phyloP scores from a whole-genome alignment of 495 filamentous ascomycete species.

The Daldinia childiae region DNA sequence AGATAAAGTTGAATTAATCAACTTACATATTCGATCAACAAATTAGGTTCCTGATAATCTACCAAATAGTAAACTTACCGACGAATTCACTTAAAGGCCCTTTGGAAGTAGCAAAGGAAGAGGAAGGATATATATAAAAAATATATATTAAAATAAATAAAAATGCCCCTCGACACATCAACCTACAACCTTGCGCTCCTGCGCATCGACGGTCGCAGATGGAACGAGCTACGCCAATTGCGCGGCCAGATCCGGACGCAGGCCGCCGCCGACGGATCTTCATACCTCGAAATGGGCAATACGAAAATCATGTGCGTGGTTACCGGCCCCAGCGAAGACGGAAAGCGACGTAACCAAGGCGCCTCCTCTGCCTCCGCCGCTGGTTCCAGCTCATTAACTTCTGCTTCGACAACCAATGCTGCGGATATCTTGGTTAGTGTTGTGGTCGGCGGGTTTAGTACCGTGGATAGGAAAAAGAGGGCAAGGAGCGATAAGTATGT shows the following conservation, averaged over 20 bases:
- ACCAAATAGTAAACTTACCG: background rate
- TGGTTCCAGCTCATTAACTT: constrained; percentile 37
- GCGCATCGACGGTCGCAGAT: constrained; percentile 91
- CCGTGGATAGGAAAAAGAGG: constrained; percentile 81
- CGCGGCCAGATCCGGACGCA: constrained; percentile 91
- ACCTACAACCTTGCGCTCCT: constrained; percentile 86
- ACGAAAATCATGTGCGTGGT: constrained; percentile 96
- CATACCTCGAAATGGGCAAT: constrained; percentile 94
- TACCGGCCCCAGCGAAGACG: constrained; percentile 76
- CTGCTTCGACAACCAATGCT: constrained; percentile 54
- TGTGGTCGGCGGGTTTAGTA: constrained; percentile 85
- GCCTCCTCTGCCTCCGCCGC: constrained; percentile 45
- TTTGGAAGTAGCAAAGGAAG: background rate
- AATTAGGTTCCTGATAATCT: background rate
- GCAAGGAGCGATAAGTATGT: constrained; percentile 79
- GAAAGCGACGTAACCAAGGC: constrained; percentile 52
- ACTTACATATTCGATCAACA: background rate
- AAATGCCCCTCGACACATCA: constrained; percentile 91
- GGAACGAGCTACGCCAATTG: constrained; percentile 95
- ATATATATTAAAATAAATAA: too few species aligned
- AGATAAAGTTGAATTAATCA: background rate
- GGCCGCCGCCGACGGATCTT: constrained; percentile 86
- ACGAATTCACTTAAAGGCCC: background rate
- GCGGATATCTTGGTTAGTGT: constrained; percentile 84
- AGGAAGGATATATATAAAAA: too few species aligned